phyloP scores from a whole-genome alignment of 768 basidiomycete species.

The Suillus luteus region DNA sequence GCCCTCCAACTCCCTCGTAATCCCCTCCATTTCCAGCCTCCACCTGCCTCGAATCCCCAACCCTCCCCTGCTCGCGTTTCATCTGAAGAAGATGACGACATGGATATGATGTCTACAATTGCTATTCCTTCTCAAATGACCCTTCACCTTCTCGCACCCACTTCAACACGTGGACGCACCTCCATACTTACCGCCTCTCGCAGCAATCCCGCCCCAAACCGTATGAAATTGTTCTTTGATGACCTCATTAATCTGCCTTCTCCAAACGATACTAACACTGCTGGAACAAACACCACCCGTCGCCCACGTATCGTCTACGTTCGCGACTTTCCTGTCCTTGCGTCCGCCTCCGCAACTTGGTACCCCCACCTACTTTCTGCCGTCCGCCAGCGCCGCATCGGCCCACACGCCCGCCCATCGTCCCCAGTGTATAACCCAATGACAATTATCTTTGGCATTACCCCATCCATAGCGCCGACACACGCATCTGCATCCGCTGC shows the following conservation, averaged over 20 bases:
- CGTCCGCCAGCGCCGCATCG: constrained; percentile 74
- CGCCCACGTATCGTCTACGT: constrained; percentile 81
- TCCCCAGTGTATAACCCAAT: constrained; percentile 70
- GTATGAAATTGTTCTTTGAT: constrained; percentile 74
- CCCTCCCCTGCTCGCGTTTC: constrained; percentile 23
- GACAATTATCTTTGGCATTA: constrained; percentile 86
- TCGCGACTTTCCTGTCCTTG: constrained; percentile 78
- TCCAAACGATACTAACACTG: constrained; percentile 27
- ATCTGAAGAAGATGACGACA: constrained; percentile 49
- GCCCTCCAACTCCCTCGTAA: constrained; percentile 69
- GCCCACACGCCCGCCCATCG: constrained; percentile 57
- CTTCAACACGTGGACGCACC: constrained; percentile 36
- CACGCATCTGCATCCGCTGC: constrained; percentile 15
- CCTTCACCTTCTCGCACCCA: constrained; percentile 44
- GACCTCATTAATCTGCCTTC: constrained; percentile 68
- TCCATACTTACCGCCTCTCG: constrained; percentile 41
- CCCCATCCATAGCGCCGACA: constrained; percentile 60
- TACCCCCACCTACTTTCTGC: constrained; percentile 78
- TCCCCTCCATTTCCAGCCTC: constrained; percentile 66
- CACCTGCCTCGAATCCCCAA: constrained; percentile 27
- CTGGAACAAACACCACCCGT: constrained; percentile 25
- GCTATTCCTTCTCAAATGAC: constrained; percentile 49
- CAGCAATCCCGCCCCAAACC: constrained; percentile 50
- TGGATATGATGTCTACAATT: constrained; percentile 47
- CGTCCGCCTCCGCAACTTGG: constrained; percentile 73